Percentiles rank a stretch among this genome's conserved stretches.
Evolutionary conservation across 805 yeast species (phyloP).

Genomic region (Priceomyces fermenticarens): DNA sequence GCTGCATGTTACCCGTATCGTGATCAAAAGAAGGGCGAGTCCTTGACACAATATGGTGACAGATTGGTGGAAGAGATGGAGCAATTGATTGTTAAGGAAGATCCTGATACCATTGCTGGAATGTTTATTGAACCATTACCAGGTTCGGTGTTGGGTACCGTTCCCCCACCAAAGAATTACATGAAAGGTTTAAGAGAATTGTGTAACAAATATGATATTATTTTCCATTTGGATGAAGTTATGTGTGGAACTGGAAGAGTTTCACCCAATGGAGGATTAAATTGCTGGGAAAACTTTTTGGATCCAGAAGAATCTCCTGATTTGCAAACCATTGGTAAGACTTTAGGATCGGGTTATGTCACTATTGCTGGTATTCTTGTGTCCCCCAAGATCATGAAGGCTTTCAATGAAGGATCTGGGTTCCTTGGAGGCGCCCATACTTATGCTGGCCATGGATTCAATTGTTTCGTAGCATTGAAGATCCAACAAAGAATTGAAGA

Average conservation of each 20-base stretch:
- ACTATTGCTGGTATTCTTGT: constrained; percentile 30
- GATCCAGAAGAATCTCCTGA: constrained; percentile 25
- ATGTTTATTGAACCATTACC: constrained; percentile 25
- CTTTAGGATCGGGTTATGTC: constrained; percentile 29
- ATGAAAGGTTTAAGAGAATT: constrained; percentile 24
- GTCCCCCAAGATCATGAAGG: constrained; percentile 22
- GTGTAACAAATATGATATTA: constrained; percentile 29
- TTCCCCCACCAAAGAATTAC: constrained; percentile 25
- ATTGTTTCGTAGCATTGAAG: constrained; percentile 25
- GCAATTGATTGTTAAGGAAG: constrained; percentile 19
- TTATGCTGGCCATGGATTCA: constrained; percentile 23
- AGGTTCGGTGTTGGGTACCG: constrained; percentile 27
- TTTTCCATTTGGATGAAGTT: constrained; percentile 31
- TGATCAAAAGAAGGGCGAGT: constrained; percentile 20
- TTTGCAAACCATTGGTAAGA: constrained; percentile 29
- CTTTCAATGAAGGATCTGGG: constrained; percentile 17
- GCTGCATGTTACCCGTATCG: constrained; percentile 27
- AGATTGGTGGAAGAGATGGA: constrained; percentile 22
- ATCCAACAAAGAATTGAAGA: constrained; percentile 28
- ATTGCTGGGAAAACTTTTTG: constrained; percentile 30
- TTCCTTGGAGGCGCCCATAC: constrained; percentile 23
- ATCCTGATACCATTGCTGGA: constrained; percentile 26
- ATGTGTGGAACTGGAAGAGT: constrained; percentile 37
- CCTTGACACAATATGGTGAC: constrained; percentile 18
- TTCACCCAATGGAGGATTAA: constrained; percentile 21